Evolutionary conservation across 441 rosid species (phyloP).

Genomic region (Bruguiera hainesii): DNA sequence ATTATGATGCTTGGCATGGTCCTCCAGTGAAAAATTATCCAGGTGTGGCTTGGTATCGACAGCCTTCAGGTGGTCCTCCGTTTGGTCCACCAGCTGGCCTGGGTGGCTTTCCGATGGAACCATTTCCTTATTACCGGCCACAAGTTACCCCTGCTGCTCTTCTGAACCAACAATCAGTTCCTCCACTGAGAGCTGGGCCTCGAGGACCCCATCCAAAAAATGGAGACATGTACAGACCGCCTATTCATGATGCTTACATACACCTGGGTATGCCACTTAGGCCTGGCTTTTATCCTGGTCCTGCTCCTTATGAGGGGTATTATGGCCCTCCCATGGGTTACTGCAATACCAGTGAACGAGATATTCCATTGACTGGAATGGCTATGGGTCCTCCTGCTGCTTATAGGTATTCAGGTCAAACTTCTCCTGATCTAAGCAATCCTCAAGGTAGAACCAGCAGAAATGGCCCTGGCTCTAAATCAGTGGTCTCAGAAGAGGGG

Average conservation of each 20-base stretch:
- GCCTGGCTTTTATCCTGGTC: conserved; percentile 87
- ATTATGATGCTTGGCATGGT: conserved; percentile 72
- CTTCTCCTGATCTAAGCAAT: conserved; percentile 45
- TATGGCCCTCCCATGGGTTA: conserved; percentile 87
- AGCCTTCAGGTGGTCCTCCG: conserved; percentile 66
- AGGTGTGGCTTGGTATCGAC: conserved; percentile 86
- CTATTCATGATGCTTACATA: conserved; percentile 66
- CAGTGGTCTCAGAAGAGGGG: conserved; percentile 43
- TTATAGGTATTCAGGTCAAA: conserved; percentile 59
- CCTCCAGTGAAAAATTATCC: conserved; percentile 80
- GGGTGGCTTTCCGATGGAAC: conserved; percentile 80
- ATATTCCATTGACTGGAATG: conserved; percentile 70
- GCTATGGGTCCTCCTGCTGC: conserved; percentile 50
- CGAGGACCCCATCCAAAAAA: conserved; percentile 62
- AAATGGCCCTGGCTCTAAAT: conserved; percentile 45
- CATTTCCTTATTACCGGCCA: conserved; percentile 76
- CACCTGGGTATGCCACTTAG: conserved; percentile 79
- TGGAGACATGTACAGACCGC: conserved; percentile 83
- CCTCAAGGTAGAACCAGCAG: conserved; percentile 51
- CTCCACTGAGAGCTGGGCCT: conserved; percentile 65
- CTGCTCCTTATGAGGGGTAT: conserved; percentile 65
- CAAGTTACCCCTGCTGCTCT: conserved; percentile 58
- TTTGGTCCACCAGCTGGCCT: conserved; percentile 72
- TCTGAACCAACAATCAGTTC: conserved; percentile 49
- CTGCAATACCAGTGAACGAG: conserved; percentile 62